Percentiles rank a stretch among this genome's conserved stretches.
phyloP scores from a whole-genome alignment of 805 yeast genomes.

The Metschnikowia amazonensis region DNA sequence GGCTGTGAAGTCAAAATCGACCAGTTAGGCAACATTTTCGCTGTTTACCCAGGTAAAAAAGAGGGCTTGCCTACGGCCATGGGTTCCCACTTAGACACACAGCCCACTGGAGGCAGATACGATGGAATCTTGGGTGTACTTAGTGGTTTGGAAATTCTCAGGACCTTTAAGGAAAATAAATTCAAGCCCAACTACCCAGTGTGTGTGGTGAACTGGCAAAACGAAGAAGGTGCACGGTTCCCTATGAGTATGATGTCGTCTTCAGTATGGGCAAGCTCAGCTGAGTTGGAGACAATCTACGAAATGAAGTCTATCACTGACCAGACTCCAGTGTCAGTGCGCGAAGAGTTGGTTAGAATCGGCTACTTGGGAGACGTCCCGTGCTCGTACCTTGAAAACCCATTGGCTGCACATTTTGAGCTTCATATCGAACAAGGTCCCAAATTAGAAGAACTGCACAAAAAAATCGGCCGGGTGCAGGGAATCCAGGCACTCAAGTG shows the following conservation, averaged over 20 bases:
- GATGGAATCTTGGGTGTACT: conserved; percentile 72
- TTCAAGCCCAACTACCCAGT: conserved; percentile 63
- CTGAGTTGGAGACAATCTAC: conserved; percentile 47
- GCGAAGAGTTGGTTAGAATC: conserved; percentile 53
- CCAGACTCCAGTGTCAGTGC: conserved; percentile 42
- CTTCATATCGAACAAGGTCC: conserved; percentile 80
- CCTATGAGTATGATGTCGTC: conserved; percentile 67
- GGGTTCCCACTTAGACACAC: conserved; percentile 74
- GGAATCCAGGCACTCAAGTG: conserved; percentile 68
- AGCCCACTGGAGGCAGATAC: conserved; percentile 74
- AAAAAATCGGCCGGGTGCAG: conserved; percentile 59
- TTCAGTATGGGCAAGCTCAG: conserved; percentile 60
- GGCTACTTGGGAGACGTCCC: conserved; percentile 56
- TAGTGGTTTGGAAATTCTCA: conserved; percentile 60
- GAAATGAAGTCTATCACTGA: conserved; percentile 53
- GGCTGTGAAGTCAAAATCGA: conserved; percentile 62
- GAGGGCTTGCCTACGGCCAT: conserved; percentile 55
- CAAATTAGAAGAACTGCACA: conserved; percentile 51
- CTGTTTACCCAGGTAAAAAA: conserved; percentile 53
- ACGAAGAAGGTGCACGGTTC: conserved; percentile 77
- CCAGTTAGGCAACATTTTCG: conserved; percentile 66
- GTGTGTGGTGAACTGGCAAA: conserved; percentile 66
- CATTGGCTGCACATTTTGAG: conserved; percentile 67
- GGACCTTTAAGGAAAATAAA: conserved; percentile 59
- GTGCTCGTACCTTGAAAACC: conserved; percentile 48